Evolutionary conservation across 2,329 filamentous ascomycete genomes (phyloP).

Genomic region (Aspergillus puulaauensis): DNA sequence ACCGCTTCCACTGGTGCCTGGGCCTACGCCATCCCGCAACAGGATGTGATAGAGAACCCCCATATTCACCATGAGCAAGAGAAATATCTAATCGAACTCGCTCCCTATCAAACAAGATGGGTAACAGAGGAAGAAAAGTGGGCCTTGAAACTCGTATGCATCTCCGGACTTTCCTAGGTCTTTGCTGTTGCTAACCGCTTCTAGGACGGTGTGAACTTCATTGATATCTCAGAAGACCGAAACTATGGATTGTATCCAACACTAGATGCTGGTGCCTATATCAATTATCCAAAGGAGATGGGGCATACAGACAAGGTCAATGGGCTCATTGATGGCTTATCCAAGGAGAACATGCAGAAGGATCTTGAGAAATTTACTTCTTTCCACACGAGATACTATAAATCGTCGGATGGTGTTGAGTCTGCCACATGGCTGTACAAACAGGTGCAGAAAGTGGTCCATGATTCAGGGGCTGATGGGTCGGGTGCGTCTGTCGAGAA

Average conservation of each 20-base stretch:
- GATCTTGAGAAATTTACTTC: conserved; percentile 71
- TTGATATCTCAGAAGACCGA: conserved; percentile 77
- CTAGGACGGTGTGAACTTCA: conserved; percentile 82
- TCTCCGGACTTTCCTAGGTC: background rate
- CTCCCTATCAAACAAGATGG: conserved; percentile 80
- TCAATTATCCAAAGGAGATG: conserved; percentile 67
- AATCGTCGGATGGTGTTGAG: conserved; percentile 66
- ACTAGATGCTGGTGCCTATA: conserved; percentile 39
- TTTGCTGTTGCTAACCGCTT: conserved; percentile 5
- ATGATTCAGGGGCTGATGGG: conserved; percentile 66
- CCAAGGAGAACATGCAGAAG: conserved; percentile 71
- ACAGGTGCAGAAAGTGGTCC: conserved; percentile 71
- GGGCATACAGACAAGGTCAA: conserved; percentile 65
- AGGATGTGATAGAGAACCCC: conserved; percentile 23
- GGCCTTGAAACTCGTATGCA: conserved; percentile 74
- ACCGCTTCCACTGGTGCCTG: conserved; percentile 31
- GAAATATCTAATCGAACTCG: conserved; percentile 76
- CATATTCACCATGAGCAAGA: conserved; percentile 41
- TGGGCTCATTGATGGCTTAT: conserved; percentile 66
- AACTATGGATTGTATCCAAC: conserved; percentile 62
- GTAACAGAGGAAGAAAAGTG: conserved; percentile 95
- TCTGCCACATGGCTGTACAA: conserved; percentile 84
- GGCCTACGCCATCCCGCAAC: conserved; percentile 30
- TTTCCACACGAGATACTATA: conserved; percentile 60
- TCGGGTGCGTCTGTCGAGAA: conserved; percentile 67